Evolutionary conservation across 345 rosid genomes (phyloP).

Genomic region (Melaleuca quinquenervia): DNA sequence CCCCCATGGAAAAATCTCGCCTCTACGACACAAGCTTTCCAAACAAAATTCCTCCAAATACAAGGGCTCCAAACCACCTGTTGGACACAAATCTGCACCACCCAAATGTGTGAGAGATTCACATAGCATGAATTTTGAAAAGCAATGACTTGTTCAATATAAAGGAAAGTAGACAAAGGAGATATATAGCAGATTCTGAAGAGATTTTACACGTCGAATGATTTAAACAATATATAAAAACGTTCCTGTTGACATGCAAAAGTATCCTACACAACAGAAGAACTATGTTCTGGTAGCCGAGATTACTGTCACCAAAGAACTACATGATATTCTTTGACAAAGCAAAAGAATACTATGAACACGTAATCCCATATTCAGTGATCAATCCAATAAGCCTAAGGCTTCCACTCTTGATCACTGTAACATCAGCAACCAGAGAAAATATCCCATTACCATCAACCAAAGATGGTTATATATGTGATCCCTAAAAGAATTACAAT

Average conservation of each 20-base stretch:
- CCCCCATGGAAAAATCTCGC: background rate
- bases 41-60: slow-evolving; percentile 59
- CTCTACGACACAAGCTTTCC: slow-evolving; percentile 43
- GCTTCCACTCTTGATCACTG: background rate
- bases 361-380: background rate
- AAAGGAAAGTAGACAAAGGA: background rate
- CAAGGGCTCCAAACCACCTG: slow-evolving; percentile 84
- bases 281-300: background rate
- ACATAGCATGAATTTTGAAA: background rate
- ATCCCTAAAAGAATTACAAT: background rate
- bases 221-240: background rate
- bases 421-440: background rate
- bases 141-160: background rate
- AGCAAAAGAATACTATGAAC: background rate
- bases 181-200: background rate
- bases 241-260: background rate
- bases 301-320: background rate
- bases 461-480: background rate
- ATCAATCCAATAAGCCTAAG: background rate
- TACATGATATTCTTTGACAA: background rate
- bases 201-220: background rate
- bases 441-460: background rate
- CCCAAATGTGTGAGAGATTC: background rate
- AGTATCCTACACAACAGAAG: background rate
- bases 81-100: slow-evolving; percentile 70